Conservation (phyloP, 2,329 filamentous ascomycete genomes). For the Colletotrichum viniferum region DNA sequence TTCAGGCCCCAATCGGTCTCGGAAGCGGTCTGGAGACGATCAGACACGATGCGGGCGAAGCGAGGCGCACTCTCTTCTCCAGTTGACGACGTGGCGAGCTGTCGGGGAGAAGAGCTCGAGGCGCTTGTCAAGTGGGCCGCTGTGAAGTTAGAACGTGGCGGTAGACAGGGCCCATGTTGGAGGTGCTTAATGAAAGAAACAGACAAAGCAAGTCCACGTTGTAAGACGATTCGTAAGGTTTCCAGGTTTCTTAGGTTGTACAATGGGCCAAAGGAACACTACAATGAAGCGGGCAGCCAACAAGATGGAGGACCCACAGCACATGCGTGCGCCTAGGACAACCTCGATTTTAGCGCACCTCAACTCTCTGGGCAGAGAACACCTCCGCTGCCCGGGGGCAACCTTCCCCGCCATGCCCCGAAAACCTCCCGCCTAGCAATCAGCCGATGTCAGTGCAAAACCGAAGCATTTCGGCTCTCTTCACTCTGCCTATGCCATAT, state of each 20-base stretch:
- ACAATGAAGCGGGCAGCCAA: background rate
- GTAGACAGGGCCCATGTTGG: background rate
- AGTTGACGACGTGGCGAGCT: background rate
- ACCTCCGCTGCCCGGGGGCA: background rate
- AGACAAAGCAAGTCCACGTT: background rate
- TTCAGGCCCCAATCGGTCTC: background rate
- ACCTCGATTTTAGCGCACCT: background rate
- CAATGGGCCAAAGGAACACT: background rate
- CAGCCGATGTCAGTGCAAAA: slow-evolving; percentile 4
- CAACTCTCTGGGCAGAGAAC: background rate
- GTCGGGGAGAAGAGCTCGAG: background rate
- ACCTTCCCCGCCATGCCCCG: background rate
- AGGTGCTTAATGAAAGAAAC: background rate
- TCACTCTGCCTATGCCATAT: background rate
- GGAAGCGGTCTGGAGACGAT: background rate
- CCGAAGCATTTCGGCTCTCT: background rate
- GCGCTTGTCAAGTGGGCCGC: background rate
- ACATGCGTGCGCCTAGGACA: background rate
- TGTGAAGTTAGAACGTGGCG: background rate
- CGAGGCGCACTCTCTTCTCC: background rate
- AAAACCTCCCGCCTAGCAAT: background rate
- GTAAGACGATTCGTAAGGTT: background rate
- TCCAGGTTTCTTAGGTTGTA: background rate
- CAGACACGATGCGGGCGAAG: background rate
- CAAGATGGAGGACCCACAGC: background rate